Evolutionary conservation across 768 basidiomycete species (phyloP), one percentile per base, ranked within the genome.

Genomic region (Multifurca ochricompacta): DNA sequence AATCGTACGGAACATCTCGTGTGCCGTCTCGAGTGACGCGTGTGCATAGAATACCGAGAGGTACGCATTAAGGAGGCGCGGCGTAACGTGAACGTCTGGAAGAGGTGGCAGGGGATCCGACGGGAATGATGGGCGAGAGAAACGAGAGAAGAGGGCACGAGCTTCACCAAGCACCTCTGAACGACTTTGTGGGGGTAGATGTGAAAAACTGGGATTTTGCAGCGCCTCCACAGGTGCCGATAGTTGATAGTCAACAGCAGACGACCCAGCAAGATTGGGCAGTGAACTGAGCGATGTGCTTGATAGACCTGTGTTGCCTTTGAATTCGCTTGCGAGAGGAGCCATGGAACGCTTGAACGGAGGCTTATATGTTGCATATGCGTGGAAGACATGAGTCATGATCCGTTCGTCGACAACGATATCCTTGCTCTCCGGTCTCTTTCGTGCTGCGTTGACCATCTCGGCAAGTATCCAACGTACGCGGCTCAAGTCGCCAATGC

Each of bases 381-480:
- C 76, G 68, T 94, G 86, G 68, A 97, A 93, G 28, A 94, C 69
- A 62, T 89, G 86, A 63, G 77, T 76, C 83, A 96, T 83, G 39
- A 86, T 71, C 59, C 83, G 78, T 51, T 87, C 83, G 58, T 87
- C 77, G 19, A 80, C 67, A 16, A 66, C 65, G 21, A 70, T 67
- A 5, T 59, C n/a, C 54, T 62, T 32, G 28, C 51, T 66, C 31
- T 45, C 65, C 25, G 55, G 58, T 18, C 62, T 64, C 8, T 57
- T 51, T 48, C 67, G 47, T 54, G 37, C 35, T 32, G 19, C 69
- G 39, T 72, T 73, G 23, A 88, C 76, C 70, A 91, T 80, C 71
- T 96, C 92, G 1, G 86, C 88, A 50, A 98, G 72, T 55, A 97
- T 85, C 94, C 93, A 97, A 61, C 94, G 74, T 23, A 84, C 83